Conservation (phyloP, 2,329 filamentous ascomycete species). For the Volutella citrinella region DNA sequence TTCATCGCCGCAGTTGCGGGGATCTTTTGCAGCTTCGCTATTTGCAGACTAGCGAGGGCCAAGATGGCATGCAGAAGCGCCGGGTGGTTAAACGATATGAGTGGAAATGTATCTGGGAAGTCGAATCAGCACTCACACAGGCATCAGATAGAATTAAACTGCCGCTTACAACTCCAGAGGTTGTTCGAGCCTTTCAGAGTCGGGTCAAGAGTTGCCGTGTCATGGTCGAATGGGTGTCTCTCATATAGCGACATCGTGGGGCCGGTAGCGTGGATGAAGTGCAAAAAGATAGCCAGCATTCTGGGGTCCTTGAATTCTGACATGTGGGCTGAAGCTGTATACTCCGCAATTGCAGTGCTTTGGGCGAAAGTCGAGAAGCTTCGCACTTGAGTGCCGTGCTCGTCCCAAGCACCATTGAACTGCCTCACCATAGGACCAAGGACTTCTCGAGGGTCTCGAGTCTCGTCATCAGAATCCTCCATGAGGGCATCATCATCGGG, state of each 20-base stretch:
- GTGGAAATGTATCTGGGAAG: conserved; percentile 68
- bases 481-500: conserved; percentile 60
- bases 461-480: conserved; percentile 59
- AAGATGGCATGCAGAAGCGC: conserved; percentile 88
- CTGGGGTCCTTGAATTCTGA: conserved; percentile 77
- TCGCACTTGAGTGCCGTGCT: conserved; percentile 41
- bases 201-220: conserved; percentile 52
- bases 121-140: conserved; percentile 17
- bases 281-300: conserved; percentile 80
- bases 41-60: conserved; percentile 81
- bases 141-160: no score
- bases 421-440: conserved; percentile 34
- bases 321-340: conserved; percentile 61
- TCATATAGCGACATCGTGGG: conserved; percentile 87
- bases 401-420: conserved; percentile 27
- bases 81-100: conserved; percentile 80
- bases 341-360: conserved; percentile 57
- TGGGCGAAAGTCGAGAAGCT: conserved; percentile 48
- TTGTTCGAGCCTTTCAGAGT: conserved; percentile 63
- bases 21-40: conserved; percentile 73
- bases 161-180: conserved; percentile 62
- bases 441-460: conserved; percentile 35
- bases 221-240: conserved; percentile 71
- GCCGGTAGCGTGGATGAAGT: conserved; percentile 87
- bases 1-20: conserved; percentile 80